Evolutionary conservation across 2,329 filamentous ascomycete genomes (phyloP).

Genomic region (Sarocladiaceae sp.): DNA sequence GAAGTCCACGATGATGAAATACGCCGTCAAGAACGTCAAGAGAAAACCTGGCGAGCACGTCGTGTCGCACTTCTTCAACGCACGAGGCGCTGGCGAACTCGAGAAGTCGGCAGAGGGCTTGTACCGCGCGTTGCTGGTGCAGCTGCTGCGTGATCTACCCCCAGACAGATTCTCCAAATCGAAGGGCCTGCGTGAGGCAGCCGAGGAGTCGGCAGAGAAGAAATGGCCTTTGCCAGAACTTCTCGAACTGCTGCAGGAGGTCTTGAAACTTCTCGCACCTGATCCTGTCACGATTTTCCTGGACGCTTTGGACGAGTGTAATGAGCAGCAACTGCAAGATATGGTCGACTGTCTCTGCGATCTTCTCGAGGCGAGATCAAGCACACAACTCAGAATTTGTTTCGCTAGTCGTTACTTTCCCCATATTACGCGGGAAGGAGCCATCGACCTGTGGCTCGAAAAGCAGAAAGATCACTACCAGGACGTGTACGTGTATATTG

Average conservation of each 20-base stretch:
- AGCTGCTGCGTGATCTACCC: conserved; percentile 25
- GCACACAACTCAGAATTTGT: conserved; percentile 27
- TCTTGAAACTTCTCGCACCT: background rate
- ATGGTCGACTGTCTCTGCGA: conserved; percentile 41
- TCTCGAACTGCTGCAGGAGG: background rate
- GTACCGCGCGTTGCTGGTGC: conserved; percentile 43
- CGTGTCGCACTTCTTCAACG: conserved; percentile 49
- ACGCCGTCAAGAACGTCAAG: background rate
- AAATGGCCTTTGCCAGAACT: background rate
- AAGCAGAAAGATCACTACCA: conserved; percentile 27
- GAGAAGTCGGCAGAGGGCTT: conserved; percentile 43
- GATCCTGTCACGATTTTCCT: background rate
- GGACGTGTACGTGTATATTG: conserved; percentile 30
- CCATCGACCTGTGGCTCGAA: conserved; percentile 28
- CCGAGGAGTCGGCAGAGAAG: background rate
- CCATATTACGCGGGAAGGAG: conserved; percentile 27
- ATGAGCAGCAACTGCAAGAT: conserved; percentile 33
- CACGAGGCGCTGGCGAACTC: conserved; percentile 36
- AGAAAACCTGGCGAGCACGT: background rate
- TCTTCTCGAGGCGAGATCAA: conserved; percentile 24
- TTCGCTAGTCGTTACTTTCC: conserved; percentile 45
- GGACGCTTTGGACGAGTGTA: conserved; percentile 46
- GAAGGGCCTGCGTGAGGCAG: background rate
- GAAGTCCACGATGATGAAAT: conserved; percentile 14
- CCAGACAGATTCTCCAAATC: background rate